phyloP scores from a whole-genome alignment of 1,139 yeast genomes.

The Blastobotrys buckinghamii region DNA sequence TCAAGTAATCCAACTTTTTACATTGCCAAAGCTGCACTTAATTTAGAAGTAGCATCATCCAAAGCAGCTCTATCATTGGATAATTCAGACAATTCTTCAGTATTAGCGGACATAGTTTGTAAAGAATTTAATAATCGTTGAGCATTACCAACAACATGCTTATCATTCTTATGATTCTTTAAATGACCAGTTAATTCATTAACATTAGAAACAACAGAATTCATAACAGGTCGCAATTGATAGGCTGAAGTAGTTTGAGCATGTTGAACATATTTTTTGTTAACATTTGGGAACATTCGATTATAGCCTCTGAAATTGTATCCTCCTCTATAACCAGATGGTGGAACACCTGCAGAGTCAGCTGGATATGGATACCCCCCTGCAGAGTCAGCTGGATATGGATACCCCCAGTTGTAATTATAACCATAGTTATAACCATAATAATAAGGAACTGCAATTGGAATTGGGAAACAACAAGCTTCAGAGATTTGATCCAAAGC shows the following conservation, averaged over 20 bases:
- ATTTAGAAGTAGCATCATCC: constrained; percentile 1
- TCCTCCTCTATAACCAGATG: background rate
- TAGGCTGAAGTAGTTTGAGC: background rate
- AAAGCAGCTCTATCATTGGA: background rate
- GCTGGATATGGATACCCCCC: too few relatives aligned
- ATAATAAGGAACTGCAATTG: background rate
- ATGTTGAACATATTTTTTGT: background rate
- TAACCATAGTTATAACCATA: background rate
- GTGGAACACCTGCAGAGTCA: too few relatives aligned
- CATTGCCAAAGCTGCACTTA: background rate
- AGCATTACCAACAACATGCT: background rate
- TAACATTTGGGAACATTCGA: background rate
- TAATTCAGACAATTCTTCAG: constrained; percentile 9
- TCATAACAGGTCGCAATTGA: constrained; percentile 4
- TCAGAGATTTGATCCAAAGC: constrained; percentile 16
- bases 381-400: background rate
- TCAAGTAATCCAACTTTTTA: too few relatives aligned
- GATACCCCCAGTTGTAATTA: background rate
- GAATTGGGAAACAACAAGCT: constrained; percentile 10
- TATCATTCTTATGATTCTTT: background rate
- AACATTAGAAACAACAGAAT: background rate
- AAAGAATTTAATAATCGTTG: constrained; percentile 2
- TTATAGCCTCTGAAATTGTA: background rate
- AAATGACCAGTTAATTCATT: background rate
- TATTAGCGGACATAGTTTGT: constrained; percentile 8